Conservation (phyloP, 2,329 filamentous ascomycete genomes). For the Apiospora koreana region DNA sequence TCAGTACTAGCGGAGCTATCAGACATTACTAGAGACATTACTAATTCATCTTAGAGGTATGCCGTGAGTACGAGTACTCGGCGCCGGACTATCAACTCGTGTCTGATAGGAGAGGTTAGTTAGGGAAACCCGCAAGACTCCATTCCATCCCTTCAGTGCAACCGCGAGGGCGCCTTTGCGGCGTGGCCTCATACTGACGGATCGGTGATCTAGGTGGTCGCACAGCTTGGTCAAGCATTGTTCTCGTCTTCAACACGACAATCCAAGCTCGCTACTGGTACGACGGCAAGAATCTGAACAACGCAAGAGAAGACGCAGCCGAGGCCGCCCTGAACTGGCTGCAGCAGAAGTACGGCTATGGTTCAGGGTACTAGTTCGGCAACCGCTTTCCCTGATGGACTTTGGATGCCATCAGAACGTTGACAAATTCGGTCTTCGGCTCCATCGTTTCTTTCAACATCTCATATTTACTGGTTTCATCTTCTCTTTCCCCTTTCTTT, state of each 20-base stretch:
- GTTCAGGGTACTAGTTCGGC: background rate
- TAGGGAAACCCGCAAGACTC: slow-evolving; percentile 14
- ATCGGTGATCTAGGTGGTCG: slow-evolving; percentile 65
- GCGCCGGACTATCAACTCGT: slow-evolving; percentile 68
- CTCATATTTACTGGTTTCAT: background rate
- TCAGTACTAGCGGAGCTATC: slow-evolving; percentile 34
- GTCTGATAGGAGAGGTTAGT: slow-evolving; percentile 72
- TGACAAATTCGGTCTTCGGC: background rate
- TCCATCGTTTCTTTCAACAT: background rate
- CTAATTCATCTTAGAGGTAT: slow-evolving; percentile 45
- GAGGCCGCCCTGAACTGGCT: slow-evolving; percentile 72
- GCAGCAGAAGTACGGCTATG: background rate
- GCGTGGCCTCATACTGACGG: background rate
- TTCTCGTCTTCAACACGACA: slow-evolving; percentile 66
- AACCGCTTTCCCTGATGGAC: background rate
- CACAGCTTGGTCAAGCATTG: slow-evolving; percentile 85
- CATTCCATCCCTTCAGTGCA: background rate
- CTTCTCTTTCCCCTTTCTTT: background rate
- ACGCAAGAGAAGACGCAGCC: slow-evolving; percentile 88
- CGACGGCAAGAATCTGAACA: slow-evolving; percentile 83
- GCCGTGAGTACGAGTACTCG: slow-evolving; percentile 52
- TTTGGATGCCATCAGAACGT: background rate
- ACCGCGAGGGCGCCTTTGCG: background rate
- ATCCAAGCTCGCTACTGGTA: slow-evolving; percentile 86
- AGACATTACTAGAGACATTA: background rate